Conservation (phyloP, 768 basidiomycete genomes). For the Tricholoma hemisulphureum region DNA sequence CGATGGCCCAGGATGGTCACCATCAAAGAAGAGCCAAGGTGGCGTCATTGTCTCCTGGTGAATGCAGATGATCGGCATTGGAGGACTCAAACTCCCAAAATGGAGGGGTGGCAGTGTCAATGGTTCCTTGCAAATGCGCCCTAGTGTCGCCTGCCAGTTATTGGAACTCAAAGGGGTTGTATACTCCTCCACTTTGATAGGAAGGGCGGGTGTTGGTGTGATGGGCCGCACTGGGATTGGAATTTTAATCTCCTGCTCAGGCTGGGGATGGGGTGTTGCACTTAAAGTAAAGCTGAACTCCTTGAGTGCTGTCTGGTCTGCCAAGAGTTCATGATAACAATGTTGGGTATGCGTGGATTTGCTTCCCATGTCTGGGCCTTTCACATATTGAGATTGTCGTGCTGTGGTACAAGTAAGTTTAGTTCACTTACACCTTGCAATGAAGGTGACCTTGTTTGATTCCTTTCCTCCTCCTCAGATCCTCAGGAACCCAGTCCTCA, state of each 20-base stretch:
- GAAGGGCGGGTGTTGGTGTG: no score
- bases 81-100: background rate
- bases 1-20: no score
- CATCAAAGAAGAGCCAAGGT: no score
- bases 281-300: conserved; percentile 1
- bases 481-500: conserved; percentile 5
- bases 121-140: background rate
- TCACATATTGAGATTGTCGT: background rate
- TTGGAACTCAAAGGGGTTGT: background rate
- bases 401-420: background rate
- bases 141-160: no score
- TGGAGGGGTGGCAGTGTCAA: conserved; percentile 1
- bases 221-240: no score
- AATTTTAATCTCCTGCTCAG: no score
- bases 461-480: background rate
- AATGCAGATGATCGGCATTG: background rate
- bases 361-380: conserved; percentile 11
- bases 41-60: background rate
- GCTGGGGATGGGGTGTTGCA: no score
- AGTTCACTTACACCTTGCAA: background rate
- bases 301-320: conserved; percentile 3
- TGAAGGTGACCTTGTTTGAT: background rate
- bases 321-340: conserved; percentile 1
- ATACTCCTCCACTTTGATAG: conserved; percentile 11
- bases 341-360: conserved; percentile 6